These are phyloP conservation scores for Pisolithus microcarpus DNA, from an alignment of 768 basidiomycete species.

Conservation along the genomic window DNA sequence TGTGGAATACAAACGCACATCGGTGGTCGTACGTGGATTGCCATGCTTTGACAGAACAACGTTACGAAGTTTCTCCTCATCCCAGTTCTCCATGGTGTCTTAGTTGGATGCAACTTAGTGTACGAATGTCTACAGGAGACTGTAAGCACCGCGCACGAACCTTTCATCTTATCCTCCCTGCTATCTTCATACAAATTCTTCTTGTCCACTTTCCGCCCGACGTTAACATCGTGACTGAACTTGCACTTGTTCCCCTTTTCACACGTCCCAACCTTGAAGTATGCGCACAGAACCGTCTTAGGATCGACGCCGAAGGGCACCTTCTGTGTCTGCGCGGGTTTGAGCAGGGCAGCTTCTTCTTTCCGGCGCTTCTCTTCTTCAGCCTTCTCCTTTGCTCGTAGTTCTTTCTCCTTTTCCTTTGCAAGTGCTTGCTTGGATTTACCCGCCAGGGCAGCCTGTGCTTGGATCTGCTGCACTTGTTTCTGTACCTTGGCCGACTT, in stretches of 20 bases:
- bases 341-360: constrained; percentile 79
- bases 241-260: constrained; percentile 96
- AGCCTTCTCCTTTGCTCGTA: constrained; percentile 64
- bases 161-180: constrained; percentile 71
- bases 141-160: constrained; percentile 33
- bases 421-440: constrained; percentile 75
- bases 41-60: constrained; percentile 86
- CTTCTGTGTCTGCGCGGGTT: constrained; percentile 75
- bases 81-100: constrained; percentile 99
- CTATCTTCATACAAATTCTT: constrained; percentile 88
- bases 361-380: constrained; percentile 81
- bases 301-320: constrained; percentile 95
- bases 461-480: constrained; percentile 72
- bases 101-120: constrained; percentile 1
- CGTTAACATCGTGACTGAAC: constrained; percentile 89
- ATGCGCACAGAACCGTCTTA: constrained; percentile 88
- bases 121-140: neutral
- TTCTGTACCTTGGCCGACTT: constrained; percentile 91
- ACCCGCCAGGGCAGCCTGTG: constrained; percentile 64
- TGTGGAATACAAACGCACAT: constrained; percentile 45
- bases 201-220: constrained; percentile 90
- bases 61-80: constrained; percentile 84
- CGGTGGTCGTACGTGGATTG: constrained; percentile 87
- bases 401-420: constrained; percentile 79
- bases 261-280: constrained; percentile 87